Conservation (phyloP, 2,329 filamentous ascomycete species). For the Didymella glomerata region DNA sequence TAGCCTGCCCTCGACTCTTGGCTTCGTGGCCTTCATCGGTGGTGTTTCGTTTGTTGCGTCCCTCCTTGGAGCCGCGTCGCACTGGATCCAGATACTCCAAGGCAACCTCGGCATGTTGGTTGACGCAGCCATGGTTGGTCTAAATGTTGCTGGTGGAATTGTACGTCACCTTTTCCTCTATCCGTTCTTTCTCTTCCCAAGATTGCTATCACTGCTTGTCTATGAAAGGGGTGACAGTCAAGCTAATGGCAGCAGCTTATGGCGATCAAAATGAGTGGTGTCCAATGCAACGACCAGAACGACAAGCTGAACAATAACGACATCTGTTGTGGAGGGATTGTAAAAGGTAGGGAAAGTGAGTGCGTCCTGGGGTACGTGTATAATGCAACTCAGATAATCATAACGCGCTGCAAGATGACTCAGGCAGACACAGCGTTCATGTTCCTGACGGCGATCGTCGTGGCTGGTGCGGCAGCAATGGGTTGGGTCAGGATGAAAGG, state of each 20-base stretch:
- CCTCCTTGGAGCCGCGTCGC: constrained; percentile 28
- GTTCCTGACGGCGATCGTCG: constrained; percentile 31
- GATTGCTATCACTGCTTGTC: too few species aligned
- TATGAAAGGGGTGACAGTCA: too few species aligned
- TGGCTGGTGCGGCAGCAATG: constrained; percentile 12
- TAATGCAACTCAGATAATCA: too few species aligned
- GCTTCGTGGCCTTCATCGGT: constrained; percentile 31
- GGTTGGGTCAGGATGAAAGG: constrained; percentile 5
- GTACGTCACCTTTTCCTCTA: constrained; percentile 19
- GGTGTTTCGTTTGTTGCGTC: constrained; percentile 29
- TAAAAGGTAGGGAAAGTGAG: neutral
- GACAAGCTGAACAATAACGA: neutral
- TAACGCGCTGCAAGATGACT: constrained; percentile 33
- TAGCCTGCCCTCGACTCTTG: constrained; percentile 18
- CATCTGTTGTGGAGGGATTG: constrained; percentile 28
- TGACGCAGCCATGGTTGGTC: constrained; percentile 21
- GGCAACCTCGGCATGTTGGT: constrained; percentile 24
- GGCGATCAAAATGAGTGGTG: constrained; percentile 30
- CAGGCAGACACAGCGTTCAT: constrained; percentile 41
- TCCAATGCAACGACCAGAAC: constrained; percentile 16
- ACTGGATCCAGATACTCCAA: constrained; percentile 27
- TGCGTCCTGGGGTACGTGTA: too few species aligned
- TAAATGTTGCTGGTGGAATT: constrained; percentile 32
- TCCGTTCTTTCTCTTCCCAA: too few species aligned
- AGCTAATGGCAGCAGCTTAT: too few species aligned